Conservation (phyloP, 2,329 filamentous ascomycete genomes). For the Aschersonia sp. region DNA sequence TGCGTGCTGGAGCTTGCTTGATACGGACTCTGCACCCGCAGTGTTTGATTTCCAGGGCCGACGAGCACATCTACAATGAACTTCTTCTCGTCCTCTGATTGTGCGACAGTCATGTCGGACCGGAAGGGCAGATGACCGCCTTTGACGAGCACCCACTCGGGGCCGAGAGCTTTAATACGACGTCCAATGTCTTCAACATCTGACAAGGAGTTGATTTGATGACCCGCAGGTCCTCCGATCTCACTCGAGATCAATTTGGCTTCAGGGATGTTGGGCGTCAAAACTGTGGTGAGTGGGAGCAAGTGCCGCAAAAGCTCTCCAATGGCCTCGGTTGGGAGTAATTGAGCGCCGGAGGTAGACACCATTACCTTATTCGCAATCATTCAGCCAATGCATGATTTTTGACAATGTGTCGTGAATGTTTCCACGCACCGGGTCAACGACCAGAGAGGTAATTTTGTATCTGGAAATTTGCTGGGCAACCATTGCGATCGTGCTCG, state of each 20-base stretch:
- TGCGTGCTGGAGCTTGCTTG: slow-evolving; percentile 71
- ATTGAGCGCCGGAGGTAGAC: slow-evolving; percentile 59
- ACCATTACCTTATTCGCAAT: slow-evolving; percentile 63
- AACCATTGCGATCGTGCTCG: slow-evolving; percentile 22
- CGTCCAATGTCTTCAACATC: slow-evolving; percentile 58
- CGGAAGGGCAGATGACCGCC: slow-evolving; percentile 79
- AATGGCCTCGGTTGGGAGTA: slow-evolving; percentile 54
- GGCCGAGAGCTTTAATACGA: slow-evolving; percentile 52
- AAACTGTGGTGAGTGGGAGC: slow-evolving; percentile 50
- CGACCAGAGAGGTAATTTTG: slow-evolving; percentile 16
- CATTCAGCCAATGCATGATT: not conserved
- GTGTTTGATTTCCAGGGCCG: slow-evolving; percentile 38
- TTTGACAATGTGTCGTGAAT: no score
- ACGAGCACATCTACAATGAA: slow-evolving; percentile 67
- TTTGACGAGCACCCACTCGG: slow-evolving; percentile 73
- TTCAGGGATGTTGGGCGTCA: slow-evolving; percentile 70
- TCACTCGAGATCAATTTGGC: slow-evolving; percentile 49
- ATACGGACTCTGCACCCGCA: slow-evolving; percentile 56
- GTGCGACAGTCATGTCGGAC: slow-evolving; percentile 43
- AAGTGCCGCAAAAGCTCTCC: slow-evolving; percentile 42
- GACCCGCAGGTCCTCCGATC: slow-evolving; percentile 21
- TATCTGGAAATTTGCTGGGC: slow-evolving; percentile 16
- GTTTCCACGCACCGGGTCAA: slow-evolving; percentile 18
- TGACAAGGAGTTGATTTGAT: slow-evolving; percentile 36
- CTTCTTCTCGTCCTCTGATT: slow-evolving; percentile 40